phyloP scores from a whole-genome alignment of 805 yeast species.

The Metschnikowia bowlesiae region DNA sequence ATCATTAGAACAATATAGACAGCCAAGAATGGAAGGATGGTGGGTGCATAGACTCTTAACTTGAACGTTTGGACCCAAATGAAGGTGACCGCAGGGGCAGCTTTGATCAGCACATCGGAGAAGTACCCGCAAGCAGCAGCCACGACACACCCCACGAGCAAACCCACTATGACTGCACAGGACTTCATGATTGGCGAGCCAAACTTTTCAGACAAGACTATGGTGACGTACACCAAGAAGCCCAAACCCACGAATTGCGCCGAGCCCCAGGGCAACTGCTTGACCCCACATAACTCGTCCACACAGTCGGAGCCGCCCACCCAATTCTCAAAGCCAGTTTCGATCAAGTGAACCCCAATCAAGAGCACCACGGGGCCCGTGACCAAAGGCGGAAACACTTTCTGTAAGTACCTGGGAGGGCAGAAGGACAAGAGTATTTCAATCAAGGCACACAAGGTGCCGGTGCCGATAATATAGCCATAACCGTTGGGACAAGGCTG shows the following conservation, averaged over 20 bases:
- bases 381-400: slow-evolving; percentile 10
- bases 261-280: slow-evolving; percentile 65
- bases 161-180: slow-evolving; percentile 83
- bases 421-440: slow-evolving; percentile 7
- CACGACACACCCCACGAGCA: slow-evolving; percentile 82
- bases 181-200: slow-evolving; percentile 94
- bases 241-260: slow-evolving; percentile 85
- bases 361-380: slow-evolving; percentile 13
- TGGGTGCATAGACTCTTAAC: slow-evolving; percentile 73
- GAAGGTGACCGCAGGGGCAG: slow-evolving; percentile 84
- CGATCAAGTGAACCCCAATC: slow-evolving; percentile 9
- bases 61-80: slow-evolving; percentile 83
- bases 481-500: slow-evolving; percentile 11
- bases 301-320: slow-evolving; percentile 11
- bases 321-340: slow-evolving; percentile 11
- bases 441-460: slow-evolving; percentile 7
- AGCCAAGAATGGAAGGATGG: slow-evolving; percentile 78
- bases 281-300: slow-evolving; percentile 8
- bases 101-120: slow-evolving; percentile 48
- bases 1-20: slow-evolving; percentile 77
- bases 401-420: slow-evolving; percentile 8
- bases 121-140: slow-evolving; percentile 89
- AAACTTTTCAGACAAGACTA: slow-evolving; percentile 73
- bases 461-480: slow-evolving; percentile 9
- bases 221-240: slow-evolving; percentile 69